Conservation (phyloP, 352 stramenopile species). For the Pythium inflatum region DNA sequence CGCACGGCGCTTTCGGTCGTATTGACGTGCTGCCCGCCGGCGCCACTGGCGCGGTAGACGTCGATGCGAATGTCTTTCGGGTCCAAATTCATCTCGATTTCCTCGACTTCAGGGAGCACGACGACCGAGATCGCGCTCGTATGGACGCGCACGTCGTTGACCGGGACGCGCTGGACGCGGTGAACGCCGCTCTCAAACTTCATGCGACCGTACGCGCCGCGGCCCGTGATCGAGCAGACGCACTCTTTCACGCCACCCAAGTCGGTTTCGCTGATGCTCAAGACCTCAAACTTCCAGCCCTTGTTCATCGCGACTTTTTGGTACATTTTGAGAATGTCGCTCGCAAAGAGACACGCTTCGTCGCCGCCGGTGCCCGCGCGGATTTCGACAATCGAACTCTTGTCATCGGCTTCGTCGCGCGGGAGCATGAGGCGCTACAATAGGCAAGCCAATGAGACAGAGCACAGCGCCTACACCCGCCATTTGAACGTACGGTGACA, state of each 20-base stretch:
- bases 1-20: slow-evolving; percentile 98
- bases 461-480: no score
- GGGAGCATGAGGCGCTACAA: slow-evolving; percentile 80
- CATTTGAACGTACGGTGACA: slow-evolving; percentile 55
- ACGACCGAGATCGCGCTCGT: slow-evolving; percentile 98
- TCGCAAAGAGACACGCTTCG: slow-evolving; percentile 96
- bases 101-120: slow-evolving; percentile 93
- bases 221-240: slow-evolving; percentile 67
- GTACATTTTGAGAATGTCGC: slow-evolving; percentile 94
- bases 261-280: slow-evolving; percentile 86
- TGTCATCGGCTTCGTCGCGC: slow-evolving; percentile 90
- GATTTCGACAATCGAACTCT: slow-evolving; percentile 98
- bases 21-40: slow-evolving; percentile 99
- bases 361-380: slow-evolving; percentile 95
- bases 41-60: slow-evolving; percentile 96
- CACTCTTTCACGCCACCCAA: slow-evolving; percentile 86
- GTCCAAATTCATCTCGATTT: slow-evolving; percentile 89
- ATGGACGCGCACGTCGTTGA: slow-evolving; percentile 97
- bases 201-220: slow-evolving; percentile 95
- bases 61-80: slow-evolving; percentile 97
- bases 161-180: slow-evolving; percentile 96
- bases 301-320: slow-evolving; percentile 82
- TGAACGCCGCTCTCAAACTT: slow-evolving; percentile 99
- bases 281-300: slow-evolving; percentile 91
- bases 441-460: no score